These are phyloP conservation scores for Epichloe sibirici DNA, from an alignment of 2,329 filamentous ascomycete genomes.

Conservation along the genomic window DNA sequence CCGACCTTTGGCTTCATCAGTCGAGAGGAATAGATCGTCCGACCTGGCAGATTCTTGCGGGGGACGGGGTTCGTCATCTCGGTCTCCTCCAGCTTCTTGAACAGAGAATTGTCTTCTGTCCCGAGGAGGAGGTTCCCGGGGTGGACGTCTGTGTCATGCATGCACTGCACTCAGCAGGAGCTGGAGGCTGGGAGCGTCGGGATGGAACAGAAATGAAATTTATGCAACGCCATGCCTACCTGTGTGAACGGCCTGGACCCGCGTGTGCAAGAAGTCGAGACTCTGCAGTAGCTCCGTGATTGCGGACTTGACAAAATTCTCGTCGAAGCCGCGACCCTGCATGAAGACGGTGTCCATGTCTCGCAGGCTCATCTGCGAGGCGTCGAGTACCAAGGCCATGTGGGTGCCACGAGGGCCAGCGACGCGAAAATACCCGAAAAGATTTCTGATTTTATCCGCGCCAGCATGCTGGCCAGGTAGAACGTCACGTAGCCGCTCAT, in stretches of 20 bases:
- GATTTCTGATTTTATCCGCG: not conserved
- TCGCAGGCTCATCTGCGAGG: not conserved
- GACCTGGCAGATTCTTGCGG: not conserved
- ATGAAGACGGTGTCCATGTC: not conserved
- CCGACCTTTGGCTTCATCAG: conserved; percentile 2
- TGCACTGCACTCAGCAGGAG: no score
- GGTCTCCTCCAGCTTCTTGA: not conserved
- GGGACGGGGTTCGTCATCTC: not conserved
- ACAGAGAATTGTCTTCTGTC: not conserved
- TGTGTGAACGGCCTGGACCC: not conserved
- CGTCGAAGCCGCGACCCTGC: not conserved
- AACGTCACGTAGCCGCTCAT: not conserved
- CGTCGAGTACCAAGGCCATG: not conserved
- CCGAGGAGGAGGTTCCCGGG: not conserved
- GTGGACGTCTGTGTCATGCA: no score
- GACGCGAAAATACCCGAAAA: not conserved
- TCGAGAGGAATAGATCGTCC: not conserved
- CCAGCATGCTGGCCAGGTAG: not conserved
- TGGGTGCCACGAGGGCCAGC: not conserved
- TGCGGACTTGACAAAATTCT: not conserved
- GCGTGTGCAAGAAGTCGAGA: not conserved
- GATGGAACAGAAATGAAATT: no score
- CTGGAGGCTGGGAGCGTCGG: no score
- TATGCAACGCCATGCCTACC: no score
- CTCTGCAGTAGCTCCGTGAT: not conserved